These are phyloP conservation scores for Phytophthora melonis DNA, from an alignment of 352 stramenopile species.

Conservation along the genomic window DNA sequence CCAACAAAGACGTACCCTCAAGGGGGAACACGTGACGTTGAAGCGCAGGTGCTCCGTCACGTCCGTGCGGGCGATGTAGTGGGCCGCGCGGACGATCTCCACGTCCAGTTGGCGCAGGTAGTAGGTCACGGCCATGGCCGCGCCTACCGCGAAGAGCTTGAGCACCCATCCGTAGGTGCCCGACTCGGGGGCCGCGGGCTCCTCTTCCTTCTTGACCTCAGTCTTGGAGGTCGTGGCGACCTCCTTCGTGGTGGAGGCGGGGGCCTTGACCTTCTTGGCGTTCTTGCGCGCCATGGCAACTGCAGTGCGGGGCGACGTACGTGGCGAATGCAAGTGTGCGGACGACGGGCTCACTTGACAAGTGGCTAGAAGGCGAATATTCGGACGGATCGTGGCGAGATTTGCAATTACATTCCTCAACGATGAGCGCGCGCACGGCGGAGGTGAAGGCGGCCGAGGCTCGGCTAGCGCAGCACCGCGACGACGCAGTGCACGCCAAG, in stretches of 20 bases:
- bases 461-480: constrained; percentile 11
- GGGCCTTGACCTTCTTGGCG: constrained; percentile 25
- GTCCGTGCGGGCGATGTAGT: constrained; percentile 49
- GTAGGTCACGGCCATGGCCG: constrained; percentile 27
- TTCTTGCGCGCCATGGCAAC: constrained; percentile 39
- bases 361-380: constrained; percentile 8
- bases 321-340: constrained; percentile 10
- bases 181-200: not conserved
- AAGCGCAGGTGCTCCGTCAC: constrained; percentile 60
- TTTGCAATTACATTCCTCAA: constrained; percentile 14
- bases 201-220: constrained; percentile 14
- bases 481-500: constrained; percentile 41
- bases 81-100: constrained; percentile 17
- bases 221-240: constrained; percentile 8
- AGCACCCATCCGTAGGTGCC: constrained; percentile 40
- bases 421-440: constrained; percentile 9
- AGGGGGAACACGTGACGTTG: constrained; percentile 59
- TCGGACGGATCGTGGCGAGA: constrained; percentile 16
- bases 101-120: constrained; percentile 35
- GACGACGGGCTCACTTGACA: not conserved
- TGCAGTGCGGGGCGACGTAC: not conserved
- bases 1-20: constrained; percentile 42
- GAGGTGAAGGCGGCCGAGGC: constrained; percentile 37
- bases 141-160: constrained; percentile 32
- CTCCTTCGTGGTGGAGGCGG: constrained; percentile 21